These are phyloP conservation scores for Blastobotrys indianensis DNA, from an alignment of 1,139 yeast species.

Conservation along the genomic window DNA sequence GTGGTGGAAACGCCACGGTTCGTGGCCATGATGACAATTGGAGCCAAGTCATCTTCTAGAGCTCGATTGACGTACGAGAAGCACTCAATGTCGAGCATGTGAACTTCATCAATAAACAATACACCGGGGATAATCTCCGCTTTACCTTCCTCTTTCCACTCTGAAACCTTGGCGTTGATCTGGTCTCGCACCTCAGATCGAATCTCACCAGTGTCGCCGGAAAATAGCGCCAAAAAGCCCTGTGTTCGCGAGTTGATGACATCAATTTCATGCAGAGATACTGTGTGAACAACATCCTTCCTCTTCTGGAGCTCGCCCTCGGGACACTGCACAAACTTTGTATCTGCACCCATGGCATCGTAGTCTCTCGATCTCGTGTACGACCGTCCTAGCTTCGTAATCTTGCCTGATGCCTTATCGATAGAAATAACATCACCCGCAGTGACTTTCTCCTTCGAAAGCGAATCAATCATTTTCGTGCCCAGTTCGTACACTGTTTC, in stretches of 20 bases:
- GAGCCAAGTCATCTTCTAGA: constrained; percentile 92
- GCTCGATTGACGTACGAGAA: constrained; percentile 95
- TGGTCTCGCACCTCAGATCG: constrained; percentile 95
- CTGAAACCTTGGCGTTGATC: constrained; percentile 93
- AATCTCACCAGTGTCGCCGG: constrained; percentile 98
- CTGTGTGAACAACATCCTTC: constrained; percentile 93
- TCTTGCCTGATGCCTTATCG: constrained; percentile 93
- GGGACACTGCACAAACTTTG: constrained; percentile 96
- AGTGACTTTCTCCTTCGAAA: constrained; percentile 88
- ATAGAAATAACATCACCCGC: constrained; percentile 97
- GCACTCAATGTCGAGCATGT: constrained; percentile 97
- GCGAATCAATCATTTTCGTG: constrained; percentile 93
- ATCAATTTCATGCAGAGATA: constrained; percentile 94
- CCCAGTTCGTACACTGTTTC: constrained; percentile 97
- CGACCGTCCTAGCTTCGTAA: constrained; percentile 89
- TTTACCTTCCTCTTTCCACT: constrained; percentile 99
- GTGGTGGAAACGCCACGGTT: constrained; percentile 90
- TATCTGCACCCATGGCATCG: constrained; percentile 99
- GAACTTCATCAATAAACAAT: constrained; percentile 94
- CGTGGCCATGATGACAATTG: constrained; percentile 97
- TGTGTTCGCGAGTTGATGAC: constrained; percentile 97
- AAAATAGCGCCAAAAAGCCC: constrained; percentile 91
- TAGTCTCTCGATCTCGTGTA: constrained; percentile 95
- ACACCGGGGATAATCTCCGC: constrained; percentile 99
- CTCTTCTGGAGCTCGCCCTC: constrained; percentile 97